These are phyloP conservation scores for Eucalyptus shirleyi DNA, from an alignment of 345 rosid species.

Conservation along the genomic window DNA sequence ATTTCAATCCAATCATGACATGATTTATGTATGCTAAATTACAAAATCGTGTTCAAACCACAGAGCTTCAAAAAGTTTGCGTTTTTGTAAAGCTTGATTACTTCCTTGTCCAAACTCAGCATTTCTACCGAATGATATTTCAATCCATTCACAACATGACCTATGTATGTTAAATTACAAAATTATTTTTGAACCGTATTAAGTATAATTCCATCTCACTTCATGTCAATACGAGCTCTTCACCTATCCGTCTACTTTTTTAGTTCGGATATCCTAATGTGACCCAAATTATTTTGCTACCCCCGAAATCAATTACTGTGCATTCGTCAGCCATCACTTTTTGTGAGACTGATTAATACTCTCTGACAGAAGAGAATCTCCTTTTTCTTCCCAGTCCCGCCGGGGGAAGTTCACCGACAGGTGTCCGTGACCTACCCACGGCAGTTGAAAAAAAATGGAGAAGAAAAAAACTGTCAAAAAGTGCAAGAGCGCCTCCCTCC, in stretches of 20 bases:
- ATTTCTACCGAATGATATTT: too few relatives aligned
- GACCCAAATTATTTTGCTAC: not conserved
- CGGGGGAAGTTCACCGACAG: not conserved
- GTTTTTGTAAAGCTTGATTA: too few relatives aligned
- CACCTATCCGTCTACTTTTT: not conserved
- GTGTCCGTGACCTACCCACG: not conserved
- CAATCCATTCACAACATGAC: too few relatives aligned
- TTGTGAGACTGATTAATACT: not conserved
- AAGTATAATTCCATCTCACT: not conserved
- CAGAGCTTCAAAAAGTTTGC: not conserved
- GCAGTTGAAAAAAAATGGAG: not conserved
- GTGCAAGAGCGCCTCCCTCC: not conserved
- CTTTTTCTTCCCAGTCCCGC: not conserved
- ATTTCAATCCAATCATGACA: not conserved
- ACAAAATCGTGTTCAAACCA: not conserved
- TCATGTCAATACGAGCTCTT: not conserved
- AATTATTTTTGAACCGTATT: not conserved
- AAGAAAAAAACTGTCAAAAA: not conserved
- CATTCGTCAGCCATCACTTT: not conserved
- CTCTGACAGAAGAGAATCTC: not conserved
- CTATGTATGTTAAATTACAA: too few relatives aligned
- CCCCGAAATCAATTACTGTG: not conserved
- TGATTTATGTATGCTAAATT: not conserved
- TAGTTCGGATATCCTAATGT: not conserved
- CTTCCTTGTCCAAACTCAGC: too few relatives aligned